phyloP scores from a whole-genome alignment of 2,329 filamentous ascomycete species.

The Fusarium dlaminii region DNA sequence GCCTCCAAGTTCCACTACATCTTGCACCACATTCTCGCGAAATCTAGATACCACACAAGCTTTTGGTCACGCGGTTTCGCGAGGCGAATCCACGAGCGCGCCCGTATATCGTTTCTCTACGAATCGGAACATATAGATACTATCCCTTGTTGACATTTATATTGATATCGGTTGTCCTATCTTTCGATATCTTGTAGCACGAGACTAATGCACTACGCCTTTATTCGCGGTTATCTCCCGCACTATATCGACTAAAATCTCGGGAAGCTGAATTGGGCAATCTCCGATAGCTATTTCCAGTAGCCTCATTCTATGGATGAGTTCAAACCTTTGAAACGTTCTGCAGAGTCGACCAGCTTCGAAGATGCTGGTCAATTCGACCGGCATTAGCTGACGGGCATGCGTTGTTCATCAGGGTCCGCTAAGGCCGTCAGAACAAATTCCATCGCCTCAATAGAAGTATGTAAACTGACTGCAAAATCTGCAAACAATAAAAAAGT shows the following conservation, averaged over 20 bases:
- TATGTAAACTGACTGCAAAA: neutral
- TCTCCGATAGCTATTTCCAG: neutral
- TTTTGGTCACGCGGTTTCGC: neutral
- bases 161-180: neutral
- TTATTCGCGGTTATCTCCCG: neutral
- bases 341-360: rapidly evolving
- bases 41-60: neutral
- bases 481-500: no score
- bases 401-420: rapidly evolving
- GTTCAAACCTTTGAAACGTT: neutral
- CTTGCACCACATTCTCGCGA: neutral
- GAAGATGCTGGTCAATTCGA: rapidly evolving
- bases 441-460: rapidly evolving
- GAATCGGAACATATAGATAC: neutral
- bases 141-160: neutral
- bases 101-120: neutral
- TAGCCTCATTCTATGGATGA: neutral
- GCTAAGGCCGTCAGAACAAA: rapidly evolving
- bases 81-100: neutral
- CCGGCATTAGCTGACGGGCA: rapidly evolving
- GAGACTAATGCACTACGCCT: conserved; percentile 10
- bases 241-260: neutral
- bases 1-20: neutral
- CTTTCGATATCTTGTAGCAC: neutral
- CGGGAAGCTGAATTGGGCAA: neutral